Conservation (phyloP, 192 early-diverging fungal genomes). For the Backusella macrospora region DNA sequence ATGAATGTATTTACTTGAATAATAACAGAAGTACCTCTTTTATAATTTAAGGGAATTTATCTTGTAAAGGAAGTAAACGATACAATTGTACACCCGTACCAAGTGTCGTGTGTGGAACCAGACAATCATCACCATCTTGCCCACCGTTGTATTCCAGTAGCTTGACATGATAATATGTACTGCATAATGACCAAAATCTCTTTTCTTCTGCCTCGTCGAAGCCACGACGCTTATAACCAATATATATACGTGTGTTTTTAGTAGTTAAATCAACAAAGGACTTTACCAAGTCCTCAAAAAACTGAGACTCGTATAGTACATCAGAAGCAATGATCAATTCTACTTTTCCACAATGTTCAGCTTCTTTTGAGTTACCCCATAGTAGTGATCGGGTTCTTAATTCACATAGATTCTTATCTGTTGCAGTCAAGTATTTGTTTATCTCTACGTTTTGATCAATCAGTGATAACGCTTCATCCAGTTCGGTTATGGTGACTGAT, state of each 20-base stretch:
- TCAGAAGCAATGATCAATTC: slow-evolving; percentile 55
- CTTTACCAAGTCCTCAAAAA: slow-evolving; percentile 38
- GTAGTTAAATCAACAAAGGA: slow-evolving; percentile 44
- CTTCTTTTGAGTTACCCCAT: slow-evolving; percentile 23
- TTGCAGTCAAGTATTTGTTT: slow-evolving; percentile 27
- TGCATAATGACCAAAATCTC: slow-evolving; percentile 39
- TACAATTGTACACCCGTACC: slow-evolving; percentile 28
- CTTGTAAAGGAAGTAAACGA: slow-evolving; percentile 9
- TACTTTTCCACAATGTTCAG: background rate
- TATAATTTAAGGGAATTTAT: slow-evolving; percentile 1
- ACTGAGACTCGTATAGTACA: slow-evolving; percentile 48
- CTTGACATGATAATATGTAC: slow-evolving; percentile 28
- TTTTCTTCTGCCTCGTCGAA: slow-evolving; percentile 32
- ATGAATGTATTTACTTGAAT: background rate
- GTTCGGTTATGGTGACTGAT: slow-evolving; percentile 44
- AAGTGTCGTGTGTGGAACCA: slow-evolving; percentile 18
- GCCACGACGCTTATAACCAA: slow-evolving; percentile 50
- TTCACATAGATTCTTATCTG: background rate
- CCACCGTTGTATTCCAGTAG: background rate
- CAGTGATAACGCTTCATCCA: slow-evolving; percentile 45
- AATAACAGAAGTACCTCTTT: background rate
- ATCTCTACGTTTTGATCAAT: slow-evolving; percentile 42
- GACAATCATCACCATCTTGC: slow-evolving; percentile 17
- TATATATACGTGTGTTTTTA: slow-evolving; percentile 38
- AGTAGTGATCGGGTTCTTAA: slow-evolving; percentile 22